Percentiles rank a stretch among this genome's conserved stretches.
Conservation (phyloP, 768 basidiomycete species). For the Sporobolomyces roseus region DNA sequence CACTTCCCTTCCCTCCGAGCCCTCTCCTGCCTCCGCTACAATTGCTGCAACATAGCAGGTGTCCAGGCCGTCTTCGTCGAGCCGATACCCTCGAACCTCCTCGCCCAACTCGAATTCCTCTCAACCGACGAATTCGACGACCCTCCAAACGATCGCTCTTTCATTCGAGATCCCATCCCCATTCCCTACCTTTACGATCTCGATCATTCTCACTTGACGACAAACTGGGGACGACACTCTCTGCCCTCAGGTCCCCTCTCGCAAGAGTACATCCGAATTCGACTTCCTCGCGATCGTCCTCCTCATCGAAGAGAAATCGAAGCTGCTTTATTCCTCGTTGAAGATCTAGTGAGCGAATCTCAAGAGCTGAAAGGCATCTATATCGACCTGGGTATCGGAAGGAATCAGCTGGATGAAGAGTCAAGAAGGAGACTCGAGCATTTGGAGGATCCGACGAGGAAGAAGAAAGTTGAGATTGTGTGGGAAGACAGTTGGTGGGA, state of each 20-base stretch:
- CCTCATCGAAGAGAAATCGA: not conserved
- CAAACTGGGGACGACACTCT: not conserved
- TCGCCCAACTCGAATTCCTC: conserved; percentile 2
- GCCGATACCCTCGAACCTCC: no score
- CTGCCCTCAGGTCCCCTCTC: not conserved
- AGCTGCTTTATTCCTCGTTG: not conserved
- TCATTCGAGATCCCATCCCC: not conserved
- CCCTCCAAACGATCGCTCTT: no score
- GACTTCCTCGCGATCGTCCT: conserved; percentile 14
- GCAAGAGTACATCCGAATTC: not conserved
- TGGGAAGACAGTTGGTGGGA: not conserved
- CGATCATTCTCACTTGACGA: not conserved
- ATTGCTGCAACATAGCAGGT: no score
- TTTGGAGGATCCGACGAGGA: not conserved
- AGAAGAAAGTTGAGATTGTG: not conserved
- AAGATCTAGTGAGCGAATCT: not conserved
- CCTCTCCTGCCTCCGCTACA: no score
- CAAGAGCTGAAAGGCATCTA: not conserved
- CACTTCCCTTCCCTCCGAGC: no score
- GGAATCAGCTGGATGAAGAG: no score
- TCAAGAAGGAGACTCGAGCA: not conserved
- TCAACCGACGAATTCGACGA: not conserved
- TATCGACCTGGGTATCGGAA: not conserved
- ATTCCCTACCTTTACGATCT: conserved; percentile 2
- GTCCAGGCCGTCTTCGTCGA: no score